phyloP scores from a whole-genome alignment of 257 asterid species.

The Fraxinus cuspidata region DNA sequence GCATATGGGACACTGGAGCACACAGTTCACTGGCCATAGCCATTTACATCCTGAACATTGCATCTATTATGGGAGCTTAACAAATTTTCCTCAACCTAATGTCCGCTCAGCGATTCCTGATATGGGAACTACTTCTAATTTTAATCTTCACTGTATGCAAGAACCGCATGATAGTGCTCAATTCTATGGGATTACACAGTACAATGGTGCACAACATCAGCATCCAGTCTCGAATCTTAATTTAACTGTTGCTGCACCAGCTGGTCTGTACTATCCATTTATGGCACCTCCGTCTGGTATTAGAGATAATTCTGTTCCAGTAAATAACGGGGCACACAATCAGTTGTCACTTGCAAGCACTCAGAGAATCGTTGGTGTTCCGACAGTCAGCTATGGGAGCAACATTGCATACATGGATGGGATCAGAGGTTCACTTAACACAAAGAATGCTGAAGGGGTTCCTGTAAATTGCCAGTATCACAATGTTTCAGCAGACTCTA shows the following conservation, averaged over 20 bases:
- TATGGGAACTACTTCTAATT: conserved; percentile 29
- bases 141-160: conserved; percentile 29
- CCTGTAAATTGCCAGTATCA: conserved; percentile 37
- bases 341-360: conserved; percentile 37
- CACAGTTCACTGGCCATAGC: conserved; percentile 23
- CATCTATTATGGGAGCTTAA: conserved; percentile 33
- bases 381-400: conserved; percentile 39
- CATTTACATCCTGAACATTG: conserved; percentile 33
- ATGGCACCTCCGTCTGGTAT: conserved; percentile 54
- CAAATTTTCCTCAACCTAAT: conserved; percentile 39
- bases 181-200: conserved; percentile 32
- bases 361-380: conserved; percentile 32
- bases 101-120: conserved; percentile 23
- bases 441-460: conserved; percentile 57
- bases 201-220: conserved; percentile 32
- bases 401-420: conserved; percentile 48
- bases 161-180: conserved; percentile 38
- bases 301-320: conserved; percentile 52
- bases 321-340: conserved; percentile 51
- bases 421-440: conserved; percentile 49
- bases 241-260: conserved; percentile 26
- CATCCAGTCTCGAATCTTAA: conserved; percentile 29
- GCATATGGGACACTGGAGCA: conserved; percentile 37
- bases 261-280: conserved; percentile 47
- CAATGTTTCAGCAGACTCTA: conserved; percentile 52